A percentile compares a stretch with the other conserved stretches of the same genome.
Evolutionary conservation across 352 stramenopile genomes (phyloP).

Genomic region (Phytophthora hibernalis): DNA sequence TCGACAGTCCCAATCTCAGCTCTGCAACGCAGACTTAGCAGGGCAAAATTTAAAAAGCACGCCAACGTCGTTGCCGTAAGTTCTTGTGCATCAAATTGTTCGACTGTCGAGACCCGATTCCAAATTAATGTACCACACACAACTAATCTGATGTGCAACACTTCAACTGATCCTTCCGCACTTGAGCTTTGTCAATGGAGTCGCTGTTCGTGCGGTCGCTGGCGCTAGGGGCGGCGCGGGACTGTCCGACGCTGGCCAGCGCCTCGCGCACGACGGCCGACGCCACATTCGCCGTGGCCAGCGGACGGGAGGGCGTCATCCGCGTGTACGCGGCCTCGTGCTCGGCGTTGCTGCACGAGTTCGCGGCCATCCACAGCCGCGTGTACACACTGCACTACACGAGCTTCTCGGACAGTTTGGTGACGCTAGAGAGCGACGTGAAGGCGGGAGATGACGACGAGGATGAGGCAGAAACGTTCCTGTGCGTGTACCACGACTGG

Average conservation of each 20-base stretch:
- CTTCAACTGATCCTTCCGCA: no score
- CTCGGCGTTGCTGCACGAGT: slow-evolving; percentile 82
- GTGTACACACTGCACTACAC: slow-evolving; percentile 84
- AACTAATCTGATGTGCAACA: not conserved
- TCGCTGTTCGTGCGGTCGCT: slow-evolving; percentile 77
- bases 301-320: slow-evolving; percentile 66
- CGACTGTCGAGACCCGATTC: no score
- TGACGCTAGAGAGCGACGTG: slow-evolving; percentile 81
- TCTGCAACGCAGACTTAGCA: not conserved
- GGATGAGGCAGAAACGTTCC: slow-evolving; percentile 75
- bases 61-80: not conserved
- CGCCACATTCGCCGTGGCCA: slow-evolving; percentile 81
- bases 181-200: slow-evolving; percentile 40
- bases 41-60: not conserved
- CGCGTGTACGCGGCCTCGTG: slow-evolving; percentile 84
- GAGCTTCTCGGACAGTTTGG: slow-evolving; percentile 86
- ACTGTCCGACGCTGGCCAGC: slow-evolving; percentile 59
- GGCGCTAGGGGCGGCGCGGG: slow-evolving; percentile 46
- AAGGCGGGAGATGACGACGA: slow-evolving; percentile 14
- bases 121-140: slow-evolving; percentile 4
- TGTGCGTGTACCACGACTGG: slow-evolving; percentile 91
- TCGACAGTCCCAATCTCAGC: slow-evolving; percentile 5
- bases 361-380: slow-evolving; percentile 74
- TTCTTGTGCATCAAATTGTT: no score
- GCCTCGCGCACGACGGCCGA: slow-evolving; percentile 70